Conservation (phyloP, 805 yeast genomes). For the Citeromyces nyonsensis region DNA sequence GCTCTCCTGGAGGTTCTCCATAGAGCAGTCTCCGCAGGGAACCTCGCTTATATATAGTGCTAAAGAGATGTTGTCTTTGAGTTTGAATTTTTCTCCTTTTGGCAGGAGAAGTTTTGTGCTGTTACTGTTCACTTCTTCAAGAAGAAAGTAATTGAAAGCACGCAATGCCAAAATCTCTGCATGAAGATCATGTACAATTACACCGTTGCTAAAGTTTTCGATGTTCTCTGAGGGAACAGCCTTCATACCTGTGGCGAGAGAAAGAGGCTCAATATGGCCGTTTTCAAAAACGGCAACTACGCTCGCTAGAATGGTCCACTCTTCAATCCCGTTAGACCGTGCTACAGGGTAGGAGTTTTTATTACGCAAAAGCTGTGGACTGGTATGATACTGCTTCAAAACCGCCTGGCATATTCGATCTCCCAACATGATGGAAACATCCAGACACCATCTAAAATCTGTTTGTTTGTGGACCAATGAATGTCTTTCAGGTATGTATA, state of each 20-base stretch:
- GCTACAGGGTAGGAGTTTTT: conserved; percentile 1
- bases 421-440: conserved; percentile 3
- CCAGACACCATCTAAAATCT: no score
- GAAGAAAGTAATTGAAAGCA: conserved; percentile 44
- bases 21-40: conserved; percentile 88
- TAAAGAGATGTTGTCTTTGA: conserved; percentile 24
- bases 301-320: conserved; percentile 80
- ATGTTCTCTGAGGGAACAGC: conserved; percentile 41
- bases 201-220: conserved; percentile 30
- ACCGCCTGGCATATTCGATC: conserved; percentile 6
- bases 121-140: conserved; percentile 22
- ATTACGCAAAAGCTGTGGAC: conserved; percentile 4
- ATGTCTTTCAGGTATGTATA: no score
- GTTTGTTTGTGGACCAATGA: no score
- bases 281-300: conserved; percentile 26
- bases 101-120: conserved; percentile 6
- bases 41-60: conserved; percentile 57
- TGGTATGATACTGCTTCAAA: conserved; percentile 4
- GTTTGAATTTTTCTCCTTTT: conserved; percentile 8
- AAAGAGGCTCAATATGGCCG: conserved; percentile 17
- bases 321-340: conserved; percentile 40
- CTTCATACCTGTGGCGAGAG: conserved; percentile 75
- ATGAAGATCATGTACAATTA: conserved; percentile 72
- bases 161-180: conserved; percentile 74
- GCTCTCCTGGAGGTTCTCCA: conserved; percentile 23